phyloP scores from a whole-genome alignment of 495 filamentous ascomycete genomes.

The Neurospora sp. region DNA sequence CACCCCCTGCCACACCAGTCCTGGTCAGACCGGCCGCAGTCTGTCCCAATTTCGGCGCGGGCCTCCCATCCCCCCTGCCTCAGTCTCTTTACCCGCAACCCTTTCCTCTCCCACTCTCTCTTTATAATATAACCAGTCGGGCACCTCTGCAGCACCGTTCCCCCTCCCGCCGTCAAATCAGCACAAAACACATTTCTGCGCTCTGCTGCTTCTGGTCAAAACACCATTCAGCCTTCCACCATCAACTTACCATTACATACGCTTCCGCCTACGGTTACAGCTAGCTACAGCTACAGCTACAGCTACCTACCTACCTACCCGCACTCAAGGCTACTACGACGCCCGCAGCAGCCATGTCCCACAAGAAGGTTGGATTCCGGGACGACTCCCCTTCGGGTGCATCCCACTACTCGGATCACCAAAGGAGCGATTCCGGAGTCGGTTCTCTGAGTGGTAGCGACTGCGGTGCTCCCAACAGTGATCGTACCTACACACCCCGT shows the following conservation, averaged over 20 bases:
- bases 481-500: slow-evolving; percentile 12
- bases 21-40: slow-evolving; percentile 3
- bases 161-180: slow-evolving; percentile 25
- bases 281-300: slow-evolving; percentile 4
- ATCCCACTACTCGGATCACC: slow-evolving; percentile 21
- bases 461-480: slow-evolving; percentile 15
- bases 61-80: slow-evolving; percentile 4
- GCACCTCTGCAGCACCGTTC: slow-evolving; percentile 25
- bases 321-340: not conserved
- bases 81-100: slow-evolving; percentile 10
- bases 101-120: slow-evolving; percentile 15
- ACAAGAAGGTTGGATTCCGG: slow-evolving; percentile 26
- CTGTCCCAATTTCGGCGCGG: slow-evolving; percentile 13
- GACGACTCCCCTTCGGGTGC: slow-evolving; percentile 19
- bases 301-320: not conserved
- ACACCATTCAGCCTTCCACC: slow-evolving; percentile 5
- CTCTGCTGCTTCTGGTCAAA: slow-evolving; percentile 19
- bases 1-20: not conserved
- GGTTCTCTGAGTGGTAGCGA: slow-evolving; percentile 27
- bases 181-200: slow-evolving; percentile 28
- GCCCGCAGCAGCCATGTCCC: slow-evolving; percentile 15
- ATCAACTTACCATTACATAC: slow-evolving; percentile 1
- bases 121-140: slow-evolving; percentile 24
- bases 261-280: slow-evolving; percentile 1
- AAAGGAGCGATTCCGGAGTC: slow-evolving; percentile 25